These are phyloP conservation scores for Phialophora expanda DNA, from an alignment of 2,329 filamentous ascomycete species.

Conservation along the genomic window DNA sequence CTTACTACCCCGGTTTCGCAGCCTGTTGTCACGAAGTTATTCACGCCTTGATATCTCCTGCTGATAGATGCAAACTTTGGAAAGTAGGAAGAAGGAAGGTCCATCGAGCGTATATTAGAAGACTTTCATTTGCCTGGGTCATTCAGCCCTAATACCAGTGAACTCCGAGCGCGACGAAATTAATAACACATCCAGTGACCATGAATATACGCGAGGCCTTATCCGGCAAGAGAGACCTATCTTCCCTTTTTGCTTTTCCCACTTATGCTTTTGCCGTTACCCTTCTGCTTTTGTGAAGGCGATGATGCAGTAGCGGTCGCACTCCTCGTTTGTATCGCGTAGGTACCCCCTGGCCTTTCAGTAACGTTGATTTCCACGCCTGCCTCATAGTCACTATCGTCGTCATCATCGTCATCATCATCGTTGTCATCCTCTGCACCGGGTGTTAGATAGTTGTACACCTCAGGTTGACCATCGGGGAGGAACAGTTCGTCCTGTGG, in stretches of 20 bases:
- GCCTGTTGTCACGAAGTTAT: too few relatives aligned
- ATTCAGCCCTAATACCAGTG: background rate
- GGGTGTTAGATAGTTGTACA: slow-evolving; percentile 34
- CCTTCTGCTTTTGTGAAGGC: slow-evolving; percentile 8
- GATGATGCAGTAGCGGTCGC: slow-evolving; percentile 24
- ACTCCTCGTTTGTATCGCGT: slow-evolving; percentile 38
- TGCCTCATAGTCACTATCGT: slow-evolving; percentile 29
- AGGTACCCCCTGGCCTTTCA: slow-evolving; percentile 31
- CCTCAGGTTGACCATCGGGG: slow-evolving; percentile 30
- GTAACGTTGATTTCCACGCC: slow-evolving; percentile 33
- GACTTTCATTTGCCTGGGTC: background rate
- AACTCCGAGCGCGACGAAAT: slow-evolving; percentile 3
- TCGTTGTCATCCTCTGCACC: slow-evolving; percentile 32
- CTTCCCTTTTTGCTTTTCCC: slow-evolving; percentile 33
- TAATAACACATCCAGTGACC: background rate
- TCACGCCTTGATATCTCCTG: background rate
- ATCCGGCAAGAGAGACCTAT: slow-evolving; percentile 12
- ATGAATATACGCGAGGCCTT: slow-evolving; percentile 5
- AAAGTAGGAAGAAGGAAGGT: slow-evolving; percentile 1
- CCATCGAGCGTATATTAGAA: background rate
- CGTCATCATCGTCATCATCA: slow-evolving; percentile 34
- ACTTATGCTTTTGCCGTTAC: slow-evolving; percentile 18
- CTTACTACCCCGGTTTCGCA: too few relatives aligned
- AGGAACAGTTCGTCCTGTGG: slow-evolving; percentile 38
- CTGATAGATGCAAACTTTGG: background rate